Base-by-base conservation (phyloP, 768 basidiomycete genomes). In the Kwoniella heveanensis region DNA sequence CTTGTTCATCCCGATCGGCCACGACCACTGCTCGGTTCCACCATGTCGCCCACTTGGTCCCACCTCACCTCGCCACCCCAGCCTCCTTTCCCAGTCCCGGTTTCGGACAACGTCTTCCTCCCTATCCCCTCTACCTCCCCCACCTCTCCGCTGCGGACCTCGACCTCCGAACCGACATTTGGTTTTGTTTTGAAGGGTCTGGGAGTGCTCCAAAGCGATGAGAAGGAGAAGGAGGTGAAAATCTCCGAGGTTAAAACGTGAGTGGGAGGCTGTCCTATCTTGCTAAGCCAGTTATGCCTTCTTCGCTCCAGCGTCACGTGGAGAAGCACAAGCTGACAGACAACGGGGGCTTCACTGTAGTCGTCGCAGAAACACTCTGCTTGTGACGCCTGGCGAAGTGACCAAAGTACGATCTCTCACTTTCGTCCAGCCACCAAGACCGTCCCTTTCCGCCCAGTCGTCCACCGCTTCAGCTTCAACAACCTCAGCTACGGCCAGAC, bases 201-300 rank as follows among this genome's bases (percentile, higher is more conserved):
- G 30, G 50, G 54, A 8, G 32, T 62, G 9, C 37, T 64, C 8
- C 21, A 17, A 2, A 39, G 49, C 2, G 54, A 49, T n/a, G 46
- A 55, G 21, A 36, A 47, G 13, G 54, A 44, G 21, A 55, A 56
- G 30, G 51, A 62, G n/a, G 61, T 62, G 15, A 62, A 56, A 50
- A 47, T 62, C 15, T 54, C 51, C n/a, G 61, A 62, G n/a, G 54
- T 55, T 6, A 62, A 62, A 25, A 62, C 49, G 61, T 62, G 32
- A 62, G 61, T 32, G 13, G 13, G n/a, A n/a, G n/a, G n/a, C n/a
- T n/a, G n/a, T n/a, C n/a, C n/a, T n/a, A n/a, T n/a, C n/a, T n/a
- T n/a, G n/a, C n/a, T n/a, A n/a, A n/a, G n/a, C n/a, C n/a, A n/a
- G n/a, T n/a, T n/a, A n/a, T n/a, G n/a, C n/a, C n/a, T n/a, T n/a